phyloP scores from a whole-genome alignment of 805 yeast species.

The Sugiyamaella floridensis region DNA sequence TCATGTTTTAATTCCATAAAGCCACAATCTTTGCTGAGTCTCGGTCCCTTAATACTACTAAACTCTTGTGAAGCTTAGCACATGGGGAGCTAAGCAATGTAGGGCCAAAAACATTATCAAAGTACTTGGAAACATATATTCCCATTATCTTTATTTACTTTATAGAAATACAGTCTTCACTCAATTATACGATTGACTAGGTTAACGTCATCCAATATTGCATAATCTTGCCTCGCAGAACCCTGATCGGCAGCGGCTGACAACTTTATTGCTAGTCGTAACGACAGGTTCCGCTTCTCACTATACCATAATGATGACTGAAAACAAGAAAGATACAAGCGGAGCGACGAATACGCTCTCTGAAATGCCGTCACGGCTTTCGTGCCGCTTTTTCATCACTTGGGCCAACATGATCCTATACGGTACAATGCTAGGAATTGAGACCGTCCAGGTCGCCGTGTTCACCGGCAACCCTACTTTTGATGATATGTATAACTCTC shows the following conservation, averaged over 20 bases:
- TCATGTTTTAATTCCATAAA: too few species aligned
- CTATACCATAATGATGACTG: background rate
- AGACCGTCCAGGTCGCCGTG: constrained; percentile 7
- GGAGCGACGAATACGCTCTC: background rate
- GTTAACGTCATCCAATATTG: background rate
- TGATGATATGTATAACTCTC: constrained; percentile 2
- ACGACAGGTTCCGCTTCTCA: background rate
- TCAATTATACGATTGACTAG: background rate
- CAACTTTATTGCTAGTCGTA: background rate
- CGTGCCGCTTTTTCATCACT: background rate
- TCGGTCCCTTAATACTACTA: too few species aligned
- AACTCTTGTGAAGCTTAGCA: too few species aligned
- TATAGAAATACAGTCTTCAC: too few species aligned
- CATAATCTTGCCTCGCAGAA: background rate
- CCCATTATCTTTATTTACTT: too few species aligned
- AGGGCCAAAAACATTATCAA: too few species aligned
- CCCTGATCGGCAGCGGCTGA: background rate
- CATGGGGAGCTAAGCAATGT: too few species aligned
- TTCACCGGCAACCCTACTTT: constrained; percentile 4
- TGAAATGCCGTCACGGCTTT: background rate
- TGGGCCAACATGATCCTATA: constrained; percentile 5
- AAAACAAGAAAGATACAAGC: background rate
- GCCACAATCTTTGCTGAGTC: too few species aligned
- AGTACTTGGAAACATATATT: too few species aligned
- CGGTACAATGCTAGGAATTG: constrained; percentile 9